Evolutionary conservation across 2,329 filamentous ascomycete species (phyloP), one percentile per base, ranked within the genome.

Genomic region (Dothideomycetes sp.): DNA sequence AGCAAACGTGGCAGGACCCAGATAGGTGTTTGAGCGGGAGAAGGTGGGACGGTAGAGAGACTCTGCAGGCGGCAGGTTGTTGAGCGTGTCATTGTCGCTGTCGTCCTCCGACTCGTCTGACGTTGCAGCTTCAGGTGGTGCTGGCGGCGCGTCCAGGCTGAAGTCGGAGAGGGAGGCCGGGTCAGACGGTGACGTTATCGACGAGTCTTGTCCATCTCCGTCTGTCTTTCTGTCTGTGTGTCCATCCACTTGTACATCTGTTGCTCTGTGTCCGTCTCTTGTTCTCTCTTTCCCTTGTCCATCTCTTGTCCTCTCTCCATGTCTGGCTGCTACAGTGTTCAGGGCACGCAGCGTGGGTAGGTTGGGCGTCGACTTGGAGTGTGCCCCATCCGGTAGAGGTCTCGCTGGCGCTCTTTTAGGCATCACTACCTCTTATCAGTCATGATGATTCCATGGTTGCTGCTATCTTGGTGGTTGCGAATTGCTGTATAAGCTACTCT

Each of bases 1-100:
- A 9, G 73, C 75, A 58, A 81, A 83, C 47, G 57, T 51, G 9
- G 51, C 50, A 11, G 57, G 61, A 1, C 56, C 54, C 2, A 69
- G 60, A 29, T 68, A 60, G n/a, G 58, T 63, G 36, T 69, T 60
- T 16, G 64, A 66, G 33, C 60, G 59, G 3, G 60, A 68, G 45
- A 53, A 54, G 34, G 52, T 52, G 51, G 61, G 62, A 43, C 62
- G 63, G 45, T 59, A 62, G 22, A 65, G 59, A 19, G 59, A 65
- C 19, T 54, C 58, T 27, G 47, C 38, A 16, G 49, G 53, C 27
- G 49, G 38, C 17, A 48, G 54, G 34, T 52, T 49, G 38, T 46
- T 50, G 22, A 14, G 52, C 41, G 55, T 51, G 44, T 55, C 55
- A 27, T 50, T 49, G 27, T 46, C 49, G 5, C 50, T 50, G n/a